Percentiles rank a stretch among this genome's conserved stretches.
These are phyloP conservation scores for Ogataea parapolymorpha DNA, from an alignment of 805 yeast genomes.

Conservation along the genomic window DNA sequence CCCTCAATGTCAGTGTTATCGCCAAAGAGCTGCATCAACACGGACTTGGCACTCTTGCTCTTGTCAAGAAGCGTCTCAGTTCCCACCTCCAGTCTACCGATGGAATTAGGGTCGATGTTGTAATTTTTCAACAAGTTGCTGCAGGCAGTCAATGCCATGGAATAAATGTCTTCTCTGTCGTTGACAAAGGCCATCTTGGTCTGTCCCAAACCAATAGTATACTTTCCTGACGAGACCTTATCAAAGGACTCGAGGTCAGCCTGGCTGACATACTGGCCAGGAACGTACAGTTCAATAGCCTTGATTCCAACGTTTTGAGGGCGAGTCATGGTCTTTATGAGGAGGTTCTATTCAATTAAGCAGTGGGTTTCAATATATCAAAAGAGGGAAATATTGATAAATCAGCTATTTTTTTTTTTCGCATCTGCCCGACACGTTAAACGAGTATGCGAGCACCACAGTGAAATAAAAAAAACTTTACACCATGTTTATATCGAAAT, in stretches of 20 bases:
- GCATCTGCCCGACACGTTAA: slow-evolving; percentile 2
- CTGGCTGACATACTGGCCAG: slow-evolving; percentile 82
- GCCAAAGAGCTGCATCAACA: slow-evolving; percentile 88
- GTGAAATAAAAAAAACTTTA: slow-evolving; percentile 1
- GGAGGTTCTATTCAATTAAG: slow-evolving; percentile 1
- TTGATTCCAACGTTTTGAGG: slow-evolving; percentile 94
- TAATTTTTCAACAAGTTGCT: slow-evolving; percentile 74
- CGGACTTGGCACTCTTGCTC: slow-evolving; percentile 94
- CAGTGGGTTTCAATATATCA: slow-evolving; percentile 3
- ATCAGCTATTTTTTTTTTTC: slow-evolving; percentile 4
- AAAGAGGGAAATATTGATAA: slow-evolving; percentile 12
- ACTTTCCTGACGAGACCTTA: slow-evolving; percentile 88
- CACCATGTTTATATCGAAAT: not conserved
- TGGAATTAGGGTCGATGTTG: slow-evolving; percentile 71
- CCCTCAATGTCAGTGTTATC: slow-evolving; percentile 93
- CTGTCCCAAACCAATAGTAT: slow-evolving; percentile 98
- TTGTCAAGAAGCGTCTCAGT: slow-evolving; percentile 96
- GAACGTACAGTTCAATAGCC: slow-evolving; percentile 91
- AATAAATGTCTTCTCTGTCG: slow-evolving; percentile 96
- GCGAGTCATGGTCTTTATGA: slow-evolving; percentile 31
- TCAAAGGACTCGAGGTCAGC: slow-evolving; percentile 80
- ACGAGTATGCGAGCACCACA: slow-evolving; percentile 6
- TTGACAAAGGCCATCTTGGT: slow-evolving; percentile 97
- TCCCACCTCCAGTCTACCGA: slow-evolving; percentile 97
- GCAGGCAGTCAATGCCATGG: slow-evolving; percentile 86